A percentile compares a stretch with the other conserved stretches of the same genome.
phyloP scores from a whole-genome alignment of 495 filamentous ascomycete genomes.

The Lichenothelia convexa region DNA sequence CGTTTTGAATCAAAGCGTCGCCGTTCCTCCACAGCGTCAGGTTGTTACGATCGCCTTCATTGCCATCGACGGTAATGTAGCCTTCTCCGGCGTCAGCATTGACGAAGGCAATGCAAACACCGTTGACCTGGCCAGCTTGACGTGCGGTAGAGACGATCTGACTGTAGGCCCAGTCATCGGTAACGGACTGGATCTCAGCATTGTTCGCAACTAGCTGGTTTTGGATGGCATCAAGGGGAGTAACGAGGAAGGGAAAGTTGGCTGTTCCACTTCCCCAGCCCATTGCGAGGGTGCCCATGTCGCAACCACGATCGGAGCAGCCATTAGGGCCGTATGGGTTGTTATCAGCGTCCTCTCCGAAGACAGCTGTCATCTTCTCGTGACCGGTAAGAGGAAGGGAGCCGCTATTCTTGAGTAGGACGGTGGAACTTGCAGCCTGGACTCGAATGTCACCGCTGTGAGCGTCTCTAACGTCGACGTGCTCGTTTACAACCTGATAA shows the following conservation, averaged over 20 bases:
- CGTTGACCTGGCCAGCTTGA: constrained; percentile 30
- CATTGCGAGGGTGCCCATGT: constrained; percentile 72
- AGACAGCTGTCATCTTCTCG: constrained; percentile 48
- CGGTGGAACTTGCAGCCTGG: constrained; percentile 51
- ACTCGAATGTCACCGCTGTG: constrained; percentile 51
- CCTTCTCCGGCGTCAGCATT: constrained; percentile 75
- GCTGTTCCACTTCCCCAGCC: constrained; percentile 79
- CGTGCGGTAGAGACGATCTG: constrained; percentile 42
- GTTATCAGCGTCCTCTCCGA: constrained; percentile 64
- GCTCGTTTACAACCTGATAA: constrained; percentile 49
- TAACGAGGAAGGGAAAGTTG: constrained; percentile 75
- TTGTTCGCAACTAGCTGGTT: constrained; percentile 42
- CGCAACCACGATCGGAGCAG: constrained; percentile 7
- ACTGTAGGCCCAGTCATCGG: constrained; percentile 48
- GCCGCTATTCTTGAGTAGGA: constrained; percentile 62
- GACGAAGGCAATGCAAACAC: constrained; percentile 64
- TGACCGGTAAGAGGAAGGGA: constrained; percentile 51
- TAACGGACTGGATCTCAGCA: constrained; percentile 47
- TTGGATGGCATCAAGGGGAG: constrained; percentile 68
- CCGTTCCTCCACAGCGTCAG: constrained; percentile 73
- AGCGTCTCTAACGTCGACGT: constrained; percentile 56
- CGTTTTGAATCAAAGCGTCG: constrained; percentile 58
- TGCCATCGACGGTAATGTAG: constrained; percentile 65
- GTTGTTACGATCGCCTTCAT: constrained; percentile 77
- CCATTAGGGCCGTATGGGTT: constrained; percentile 53